Evolutionary conservation across 179 eudicot species (phyloP), one percentile per base, ranked within the genome.

Genomic region (Drosera spatulata): DNA sequence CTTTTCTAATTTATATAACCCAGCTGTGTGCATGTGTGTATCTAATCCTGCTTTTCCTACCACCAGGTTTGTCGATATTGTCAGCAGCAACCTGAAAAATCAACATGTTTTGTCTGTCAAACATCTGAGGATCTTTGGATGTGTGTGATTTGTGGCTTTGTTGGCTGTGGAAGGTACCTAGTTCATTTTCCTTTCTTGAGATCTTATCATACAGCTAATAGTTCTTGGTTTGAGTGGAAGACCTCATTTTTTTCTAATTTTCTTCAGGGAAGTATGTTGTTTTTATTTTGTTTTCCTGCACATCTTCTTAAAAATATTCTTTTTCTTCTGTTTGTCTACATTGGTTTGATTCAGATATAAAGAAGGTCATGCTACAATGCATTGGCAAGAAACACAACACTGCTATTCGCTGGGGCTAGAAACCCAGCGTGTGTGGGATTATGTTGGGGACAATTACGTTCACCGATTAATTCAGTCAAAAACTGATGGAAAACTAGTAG

Each of bases 381-480:
- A 93, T 64, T 93, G 99, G 99, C 86, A 89, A 76, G 95, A 89
- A 67, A 90, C 97, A 55, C 80, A 93, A 39, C 99, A 94, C 60
- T 89, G 95, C 71, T 94, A 90, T 73, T 86, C 97, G 43, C 75
- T 90, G 63, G 99, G 90, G 66, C 70, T 90, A 75, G 95, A 93
- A 74, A 86, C 99, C 56, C 91, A 72, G 42, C 90, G 95, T 37
- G 99, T 90, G 38, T 93, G 99, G 99, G 99, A 89, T 69, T 90
- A 89, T 77, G 88, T 61, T 56, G 99, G 97, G 50, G 91, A 93
- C 70, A 89, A 93, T 66, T 89, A 86, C 73, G 97, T 89, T 54
- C 97, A 93, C 63, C 85, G 96, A 52, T 70, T 89, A 51, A 93
- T 93, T 68, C 93, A 84, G 68, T 86, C 96, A 50, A 93, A 93